Conservation (phyloP, 768 basidiomycete genomes). For the Porpolomopsis calyptriformis region DNA sequence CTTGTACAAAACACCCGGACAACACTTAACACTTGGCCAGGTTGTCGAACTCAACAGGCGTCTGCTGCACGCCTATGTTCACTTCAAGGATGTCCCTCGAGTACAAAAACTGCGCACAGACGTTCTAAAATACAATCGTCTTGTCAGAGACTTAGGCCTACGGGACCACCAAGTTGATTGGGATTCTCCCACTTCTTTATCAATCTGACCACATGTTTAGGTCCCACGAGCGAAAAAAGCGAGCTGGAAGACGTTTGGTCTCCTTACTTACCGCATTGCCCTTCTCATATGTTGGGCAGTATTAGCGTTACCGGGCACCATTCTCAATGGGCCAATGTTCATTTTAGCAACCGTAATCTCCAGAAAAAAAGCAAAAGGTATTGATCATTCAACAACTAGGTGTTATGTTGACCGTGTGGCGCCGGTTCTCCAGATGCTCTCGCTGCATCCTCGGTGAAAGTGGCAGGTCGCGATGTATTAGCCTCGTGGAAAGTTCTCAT, state of each 20-base stretch:
- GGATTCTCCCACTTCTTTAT: not conserved
- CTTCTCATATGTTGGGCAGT: constrained; percentile 74
- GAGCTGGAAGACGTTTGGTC: constrained; percentile 74
- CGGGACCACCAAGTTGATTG: constrained; percentile 78
- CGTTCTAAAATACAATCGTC: constrained; percentile 83
- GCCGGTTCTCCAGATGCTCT: constrained; percentile 61
- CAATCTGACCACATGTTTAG: constrained; percentile 24
- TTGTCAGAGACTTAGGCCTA: constrained; percentile 79
- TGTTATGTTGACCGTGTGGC: constrained; percentile 1
- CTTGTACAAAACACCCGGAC: constrained; percentile 88
- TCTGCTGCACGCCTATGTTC: constrained; percentile 83
- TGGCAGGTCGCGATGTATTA: constrained; percentile 92
- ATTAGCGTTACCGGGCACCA: constrained; percentile 80
- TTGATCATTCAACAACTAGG: not conserved
- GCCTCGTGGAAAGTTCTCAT: constrained; percentile 97
- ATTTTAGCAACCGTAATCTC: constrained; percentile 81
- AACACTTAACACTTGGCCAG: constrained; percentile 88
- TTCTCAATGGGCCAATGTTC: constrained; percentile 90
- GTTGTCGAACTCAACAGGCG: constrained; percentile 92
- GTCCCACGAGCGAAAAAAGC: constrained; percentile 83
- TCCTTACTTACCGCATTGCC: constrained; percentile 72
- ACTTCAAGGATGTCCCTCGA: constrained; percentile 87
- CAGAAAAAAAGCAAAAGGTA: constrained; percentile 82
- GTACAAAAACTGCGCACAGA: constrained; percentile 70
- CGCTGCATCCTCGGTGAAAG: constrained; percentile 89